Conservation (phyloP, 495 filamentous ascomycete genomes). For the Penicillium lagena region DNA sequence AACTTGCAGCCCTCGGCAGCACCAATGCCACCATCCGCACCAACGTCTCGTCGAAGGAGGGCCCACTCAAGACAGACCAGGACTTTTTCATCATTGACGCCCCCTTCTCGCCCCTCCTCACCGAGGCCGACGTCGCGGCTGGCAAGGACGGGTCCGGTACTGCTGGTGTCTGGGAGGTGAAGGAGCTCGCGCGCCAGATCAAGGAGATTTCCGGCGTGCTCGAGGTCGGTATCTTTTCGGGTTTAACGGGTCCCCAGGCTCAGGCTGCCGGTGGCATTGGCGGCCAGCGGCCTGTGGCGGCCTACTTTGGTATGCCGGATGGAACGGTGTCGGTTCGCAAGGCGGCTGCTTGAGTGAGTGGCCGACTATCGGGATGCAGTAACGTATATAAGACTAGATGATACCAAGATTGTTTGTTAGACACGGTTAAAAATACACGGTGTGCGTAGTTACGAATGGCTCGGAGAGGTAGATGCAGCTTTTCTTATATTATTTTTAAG, state of each 20-base stretch:
- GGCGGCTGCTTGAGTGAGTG: conserved; percentile 20
- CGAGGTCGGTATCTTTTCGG: conserved; percentile 87
- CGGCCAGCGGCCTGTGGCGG: conserved; percentile 86
- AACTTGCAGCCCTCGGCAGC: conserved; percentile 65
- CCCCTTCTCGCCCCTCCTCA: conserved; percentile 67
- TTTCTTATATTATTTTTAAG: neutral
- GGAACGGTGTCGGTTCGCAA: conserved; percentile 55
- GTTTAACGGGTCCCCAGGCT: conserved; percentile 64
- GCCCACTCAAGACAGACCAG: conserved; percentile 87
- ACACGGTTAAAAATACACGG: no score
- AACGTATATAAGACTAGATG: conserved; percentile 14
- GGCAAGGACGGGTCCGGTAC: conserved; percentile 43
- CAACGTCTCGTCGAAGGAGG: conserved; percentile 63
- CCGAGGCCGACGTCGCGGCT: conserved; percentile 48
- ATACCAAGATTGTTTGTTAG: conserved; percentile 14
- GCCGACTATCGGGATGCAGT: conserved; percentile 1
- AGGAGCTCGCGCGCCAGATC: conserved; percentile 60
- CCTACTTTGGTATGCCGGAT: conserved; percentile 90
- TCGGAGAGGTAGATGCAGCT: no score
- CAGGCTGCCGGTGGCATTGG: conserved; percentile 51
- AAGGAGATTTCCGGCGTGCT: conserved; percentile 82
- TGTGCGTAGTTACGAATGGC: no score
- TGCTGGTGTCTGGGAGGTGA: conserved; percentile 69
- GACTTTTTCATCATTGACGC: conserved; percentile 91
- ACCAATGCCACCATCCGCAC: conserved; percentile 60